Base-by-base conservation (phyloP, 768 basidiomycete species). In the Tulasnella sp. region DNA sequence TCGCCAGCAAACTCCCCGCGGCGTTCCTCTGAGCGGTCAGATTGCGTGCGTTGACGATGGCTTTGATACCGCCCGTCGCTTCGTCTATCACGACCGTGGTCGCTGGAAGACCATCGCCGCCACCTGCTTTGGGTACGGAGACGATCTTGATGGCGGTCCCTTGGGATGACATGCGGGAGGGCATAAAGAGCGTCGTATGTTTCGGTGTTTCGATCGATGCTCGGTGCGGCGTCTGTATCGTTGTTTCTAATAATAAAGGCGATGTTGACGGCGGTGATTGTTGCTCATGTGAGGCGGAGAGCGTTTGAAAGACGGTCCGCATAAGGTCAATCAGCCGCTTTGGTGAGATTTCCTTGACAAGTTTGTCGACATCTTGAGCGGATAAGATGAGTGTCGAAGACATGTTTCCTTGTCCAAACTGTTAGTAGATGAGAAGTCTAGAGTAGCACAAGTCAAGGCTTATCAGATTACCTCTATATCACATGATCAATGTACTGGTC, bases 11-110 rank as follows among this genome's bases (percentile, higher is more conserved):
- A 73, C 59, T 66, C 84, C 89, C 86, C 62, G 86, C 86, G 52
- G 89, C 89, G 59, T 86, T 94, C 44, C 92, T 71, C 29, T 91
- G 70, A 4, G 90, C 85, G 1, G 92, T 93, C 65, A 93, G 71
- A 41, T 74, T 75, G 27, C 83, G 73, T 1, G 91, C 85, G 66
- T 93, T 93, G 19, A 94, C 70, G 31, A 93, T 71, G 0, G 85
- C 89, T 62, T 77, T 83, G n/a, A 83, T 77, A 0, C 72, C 71
- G 1, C 91, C 91, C 0, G 79, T 82, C 1, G 61, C 64, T 62
- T 89, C 85, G 66, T 92, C 82, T 9, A 94, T 65, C 2, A 92
- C 76, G 43, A 91, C 68, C 0, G 87, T 93, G 0, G 82, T 83
- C 0, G 77, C 90, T 4, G 90, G 86, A 19, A 94, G 67, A 0